phyloP scores from a whole-genome alignment of 1,284 basidiomycete species.

The Melampsora abietis-canadensis region DNA sequence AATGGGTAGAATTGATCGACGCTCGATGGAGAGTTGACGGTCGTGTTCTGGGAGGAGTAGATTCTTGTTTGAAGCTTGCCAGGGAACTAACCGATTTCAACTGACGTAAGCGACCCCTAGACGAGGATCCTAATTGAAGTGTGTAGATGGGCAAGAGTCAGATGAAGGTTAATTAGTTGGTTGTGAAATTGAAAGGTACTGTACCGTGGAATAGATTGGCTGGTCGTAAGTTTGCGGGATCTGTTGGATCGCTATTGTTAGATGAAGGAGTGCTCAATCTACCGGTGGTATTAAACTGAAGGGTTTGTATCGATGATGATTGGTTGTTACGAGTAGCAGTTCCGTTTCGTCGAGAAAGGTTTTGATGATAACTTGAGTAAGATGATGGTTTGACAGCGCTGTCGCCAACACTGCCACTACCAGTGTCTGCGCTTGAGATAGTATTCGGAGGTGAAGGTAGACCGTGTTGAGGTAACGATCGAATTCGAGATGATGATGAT shows the following conservation, averaged over 20 bases:
- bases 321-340: background rate
- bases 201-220: background rate
- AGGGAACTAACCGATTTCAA: background rate
- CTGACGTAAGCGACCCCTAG: background rate
- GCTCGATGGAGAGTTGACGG: background rate
- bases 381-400: background rate
- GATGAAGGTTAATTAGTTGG: background rate
- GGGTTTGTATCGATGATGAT: slow-evolving; percentile 4
- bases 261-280: background rate
- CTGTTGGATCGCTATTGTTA: background rate
- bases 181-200: background rate
- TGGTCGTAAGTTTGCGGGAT: background rate
- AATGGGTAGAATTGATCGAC: background rate
- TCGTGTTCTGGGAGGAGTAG: background rate
- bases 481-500: no score
- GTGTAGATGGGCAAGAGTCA: background rate
- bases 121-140: background rate
- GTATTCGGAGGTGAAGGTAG: slow-evolving; percentile 26
- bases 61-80: background rate
- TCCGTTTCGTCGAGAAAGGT: no score
- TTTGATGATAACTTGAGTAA: background rate
- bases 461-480: background rate
- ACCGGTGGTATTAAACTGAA: background rate
- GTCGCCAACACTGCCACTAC: slow-evolving; percentile 1
- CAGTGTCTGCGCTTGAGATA: slow-evolving; percentile 3